phyloP scores from a whole-genome alignment of 2,329 filamentous ascomycete genomes.

The Sporothrix euskadiensis region DNA sequence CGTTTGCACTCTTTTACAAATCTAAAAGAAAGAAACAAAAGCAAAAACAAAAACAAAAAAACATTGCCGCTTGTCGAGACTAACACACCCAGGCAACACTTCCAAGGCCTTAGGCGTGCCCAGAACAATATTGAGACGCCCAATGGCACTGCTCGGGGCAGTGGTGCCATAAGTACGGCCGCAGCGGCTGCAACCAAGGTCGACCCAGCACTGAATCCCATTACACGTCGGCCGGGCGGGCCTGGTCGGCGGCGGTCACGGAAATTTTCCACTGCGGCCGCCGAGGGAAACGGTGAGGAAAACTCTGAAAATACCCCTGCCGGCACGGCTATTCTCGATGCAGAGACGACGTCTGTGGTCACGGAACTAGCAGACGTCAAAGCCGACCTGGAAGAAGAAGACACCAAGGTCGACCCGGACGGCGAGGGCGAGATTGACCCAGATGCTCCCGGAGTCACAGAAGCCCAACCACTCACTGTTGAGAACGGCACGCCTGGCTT shows the following conservation, averaged over 20 bases:
- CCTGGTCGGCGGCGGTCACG: slow-evolving; percentile 57
- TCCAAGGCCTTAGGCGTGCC: slow-evolving; percentile 58
- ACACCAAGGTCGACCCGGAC: slow-evolving; percentile 10
- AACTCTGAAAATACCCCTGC: not conserved
- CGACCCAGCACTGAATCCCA: slow-evolving; percentile 59
- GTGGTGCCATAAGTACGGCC: slow-evolving; percentile 32
- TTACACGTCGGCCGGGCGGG: slow-evolving; percentile 57
- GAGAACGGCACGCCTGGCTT: not conserved
- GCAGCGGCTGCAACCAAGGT: slow-evolving; percentile 38
- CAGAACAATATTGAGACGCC: slow-evolving; percentile 53
- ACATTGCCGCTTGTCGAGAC: no score
- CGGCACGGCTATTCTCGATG: not conserved
- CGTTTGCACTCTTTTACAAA: not conserved
- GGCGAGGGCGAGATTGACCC: slow-evolving; percentile 11
- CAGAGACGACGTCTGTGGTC: not conserved
- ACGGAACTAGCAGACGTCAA: not conserved
- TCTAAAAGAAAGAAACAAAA: no score
- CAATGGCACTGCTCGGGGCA: not conserved
- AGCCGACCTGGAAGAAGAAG: not conserved
- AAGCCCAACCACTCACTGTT: not conserved
- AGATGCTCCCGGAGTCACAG: not conserved
- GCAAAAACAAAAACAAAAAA: no score
- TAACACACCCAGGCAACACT: slow-evolving; percentile 49
- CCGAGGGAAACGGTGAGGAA: slow-evolving; percentile 29
- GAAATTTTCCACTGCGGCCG: slow-evolving; percentile 42